Evolutionary conservation across 2,329 filamentous ascomycete species (phyloP), one percentile per base, ranked within the genome.

Genomic region (Neonectria faginata): DNA sequence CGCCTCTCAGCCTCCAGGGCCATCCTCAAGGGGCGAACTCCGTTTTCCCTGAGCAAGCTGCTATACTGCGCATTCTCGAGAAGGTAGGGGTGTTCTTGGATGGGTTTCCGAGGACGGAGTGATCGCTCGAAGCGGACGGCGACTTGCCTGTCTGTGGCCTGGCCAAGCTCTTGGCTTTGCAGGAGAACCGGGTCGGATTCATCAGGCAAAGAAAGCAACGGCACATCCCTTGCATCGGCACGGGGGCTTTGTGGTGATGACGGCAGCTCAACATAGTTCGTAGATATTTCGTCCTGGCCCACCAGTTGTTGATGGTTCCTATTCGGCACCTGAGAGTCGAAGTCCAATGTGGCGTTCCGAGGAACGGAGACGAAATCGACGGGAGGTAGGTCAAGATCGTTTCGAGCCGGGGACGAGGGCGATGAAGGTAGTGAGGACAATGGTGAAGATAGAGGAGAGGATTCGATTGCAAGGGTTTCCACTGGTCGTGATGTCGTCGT

Each of bases 21-120:
- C 44, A 86, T 76, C 57, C 81, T 81, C 36, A 88, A 71, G 0
- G 87, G 87, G 57, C 82, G 83, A 29, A 89, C 75, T 25, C 87
- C 87, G 61, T 86, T 86, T 3, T 82, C 82, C 70, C 84, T 86
- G 69, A 88, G 82, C 20, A 81, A 76, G 3, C 77, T 84, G 59
- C 82, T 84, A 72, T 88, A 88, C 29, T 84, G 82, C 0, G 82
- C 85, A 70, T 82, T 85, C 66, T 89, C 87, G 4, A 88, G 77
- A 6, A 85, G 76, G 66, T 89, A 89, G 3, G 87, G 87, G 48
- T 88, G 86, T 70, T 88, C 80, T 71, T 89, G 87, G 7, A 89
- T 89, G 1, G 86, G 86, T 65, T 88, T 89, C 20, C 87, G 82
- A 1, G 86, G 85, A 7, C 87, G 82, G n/a, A 89, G 76, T 4